Evolutionary conservation across 2,329 filamentous ascomycete genomes (phyloP).

Genomic region (Corniculantispora saksenae): DNA sequence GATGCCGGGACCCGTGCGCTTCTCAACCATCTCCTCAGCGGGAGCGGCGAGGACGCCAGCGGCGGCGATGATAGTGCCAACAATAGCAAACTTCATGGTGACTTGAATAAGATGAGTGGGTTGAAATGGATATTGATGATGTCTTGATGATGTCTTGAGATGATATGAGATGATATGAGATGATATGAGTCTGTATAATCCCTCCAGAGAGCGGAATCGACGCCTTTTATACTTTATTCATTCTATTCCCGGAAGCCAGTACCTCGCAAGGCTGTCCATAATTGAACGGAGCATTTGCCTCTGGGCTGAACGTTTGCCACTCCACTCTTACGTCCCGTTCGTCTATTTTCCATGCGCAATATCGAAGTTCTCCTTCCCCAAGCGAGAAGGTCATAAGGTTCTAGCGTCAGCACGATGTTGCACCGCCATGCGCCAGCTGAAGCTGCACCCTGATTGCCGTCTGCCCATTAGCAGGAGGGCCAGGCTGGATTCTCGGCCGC

Average conservation of each 20-base stretch:
- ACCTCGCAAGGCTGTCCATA: slow-evolving; percentile 14
- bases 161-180: too few species aligned
- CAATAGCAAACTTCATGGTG: slow-evolving; percentile 19
- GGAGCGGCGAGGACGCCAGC: slow-evolving; percentile 13
- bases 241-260: background rate
- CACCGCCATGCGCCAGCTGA: slow-evolving; percentile 1
- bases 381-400: background rate
- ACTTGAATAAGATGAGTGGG: background rate
- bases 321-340: background rate
- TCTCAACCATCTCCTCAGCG: slow-evolving; percentile 17
- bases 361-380: background rate
- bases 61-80: slow-evolving; percentile 16
- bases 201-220: too few species aligned
- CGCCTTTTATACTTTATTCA: background rate
- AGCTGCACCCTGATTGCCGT: background rate
- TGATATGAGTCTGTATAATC: too few species aligned
- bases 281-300: background rate
- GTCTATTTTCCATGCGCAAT: background rate
- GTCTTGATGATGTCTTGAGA: too few species aligned
- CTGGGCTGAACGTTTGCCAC: background rate
- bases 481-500: background rate
- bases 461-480: background rate
- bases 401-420: slow-evolving; percentile 4
- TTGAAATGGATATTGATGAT: background rate
- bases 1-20: slow-evolving; percentile 23